A percentile compares a stretch with the other conserved stretches of the same genome.
Conservation (phyloP, 106 monocot genomes). For the Phalaenopsis aphrodite region DNA sequence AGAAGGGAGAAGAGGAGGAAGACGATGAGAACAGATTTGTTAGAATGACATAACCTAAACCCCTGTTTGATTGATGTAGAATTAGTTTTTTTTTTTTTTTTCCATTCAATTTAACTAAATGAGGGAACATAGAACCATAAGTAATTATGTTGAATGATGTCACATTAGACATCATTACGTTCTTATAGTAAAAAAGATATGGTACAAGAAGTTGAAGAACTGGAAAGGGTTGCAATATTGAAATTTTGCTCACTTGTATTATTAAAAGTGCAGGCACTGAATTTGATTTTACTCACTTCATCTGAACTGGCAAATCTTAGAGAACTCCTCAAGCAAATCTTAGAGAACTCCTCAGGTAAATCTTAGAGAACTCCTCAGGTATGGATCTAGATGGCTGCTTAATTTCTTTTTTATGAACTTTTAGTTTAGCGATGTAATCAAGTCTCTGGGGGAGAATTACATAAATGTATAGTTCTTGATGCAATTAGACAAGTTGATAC, state of each 20-base stretch:
- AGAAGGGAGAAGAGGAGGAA: not conserved
- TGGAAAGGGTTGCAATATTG: not conserved
- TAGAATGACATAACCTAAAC: too few relatives aligned
- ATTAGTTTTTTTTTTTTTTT: too few relatives aligned
- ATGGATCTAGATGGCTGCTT: not conserved
- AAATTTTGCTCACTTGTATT: slow-evolving; percentile 5
- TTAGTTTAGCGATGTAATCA: slow-evolving; percentile 54
- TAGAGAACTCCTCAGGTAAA: slow-evolving; percentile 64
- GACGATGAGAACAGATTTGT: not conserved
- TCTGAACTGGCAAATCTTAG: slow-evolving; percentile 77
- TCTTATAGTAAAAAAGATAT: too few relatives aligned
- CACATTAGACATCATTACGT: too few relatives aligned
- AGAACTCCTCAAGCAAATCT: slow-evolving; percentile 65
- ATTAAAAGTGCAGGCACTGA: slow-evolving; percentile 60
- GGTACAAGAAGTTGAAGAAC: not conserved
- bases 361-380: slow-evolving; percentile 79
- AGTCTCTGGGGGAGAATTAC: slow-evolving; percentile 88
- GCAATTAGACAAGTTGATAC: slow-evolving; percentile 93
- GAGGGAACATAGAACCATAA: too few relatives aligned
- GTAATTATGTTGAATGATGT: too few relatives aligned
- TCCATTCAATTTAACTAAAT: too few relatives aligned
- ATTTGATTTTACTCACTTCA: slow-evolving; percentile 96
- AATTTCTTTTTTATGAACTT: slow-evolving; percentile 1
- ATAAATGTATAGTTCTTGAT: slow-evolving; percentile 89
- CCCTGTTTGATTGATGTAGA: too few relatives aligned